A percentile compares a stretch with the other conserved stretches of the same genome.
These are phyloP conservation scores for Linum trigynum DNA, from an alignment of 345 rosid species.

Conservation along the genomic window DNA sequence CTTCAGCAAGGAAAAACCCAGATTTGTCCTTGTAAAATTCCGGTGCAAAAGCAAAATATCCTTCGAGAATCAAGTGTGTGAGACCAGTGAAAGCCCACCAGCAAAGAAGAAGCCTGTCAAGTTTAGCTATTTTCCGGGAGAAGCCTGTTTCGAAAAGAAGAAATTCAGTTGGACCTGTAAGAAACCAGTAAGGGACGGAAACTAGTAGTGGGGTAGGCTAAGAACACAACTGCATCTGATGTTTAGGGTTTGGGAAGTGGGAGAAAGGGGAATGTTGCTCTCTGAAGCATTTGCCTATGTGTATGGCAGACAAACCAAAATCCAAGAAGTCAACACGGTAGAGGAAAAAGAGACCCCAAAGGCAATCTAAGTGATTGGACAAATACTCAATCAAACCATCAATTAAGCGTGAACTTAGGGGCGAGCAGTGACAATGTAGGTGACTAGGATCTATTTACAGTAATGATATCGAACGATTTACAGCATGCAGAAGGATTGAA, in stretches of 20 bases:
- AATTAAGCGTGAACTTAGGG: no score
- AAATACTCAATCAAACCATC: background rate
- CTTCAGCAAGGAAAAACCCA: conserved; percentile 75
- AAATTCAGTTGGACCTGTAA: background rate
- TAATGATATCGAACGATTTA: no score
- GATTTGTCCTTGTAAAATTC: conserved; percentile 75
- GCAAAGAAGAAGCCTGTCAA: conserved; percentile 74
- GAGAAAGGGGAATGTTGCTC: background rate
- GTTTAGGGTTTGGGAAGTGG: no score
- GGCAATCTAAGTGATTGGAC: background rate
- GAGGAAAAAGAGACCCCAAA: background rate
- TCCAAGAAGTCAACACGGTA: no score
- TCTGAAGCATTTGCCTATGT: background rate
- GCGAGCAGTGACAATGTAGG: no score
- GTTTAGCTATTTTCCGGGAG: conserved; percentile 26
- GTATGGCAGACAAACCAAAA: no score
- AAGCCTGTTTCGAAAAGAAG: conserved; percentile 26
- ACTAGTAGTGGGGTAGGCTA: background rate
- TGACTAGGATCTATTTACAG: background rate
- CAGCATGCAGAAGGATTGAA: background rate
- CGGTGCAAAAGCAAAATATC: conserved; percentile 84
- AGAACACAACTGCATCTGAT: background rate
- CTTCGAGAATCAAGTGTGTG: conserved; percentile 71
- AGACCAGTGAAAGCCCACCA: conserved; percentile 99
- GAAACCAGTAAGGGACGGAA: background rate